Base-by-base conservation (phyloP, 2,329 filamentous ascomycete species). In the Talaromyces sp. region DNA sequence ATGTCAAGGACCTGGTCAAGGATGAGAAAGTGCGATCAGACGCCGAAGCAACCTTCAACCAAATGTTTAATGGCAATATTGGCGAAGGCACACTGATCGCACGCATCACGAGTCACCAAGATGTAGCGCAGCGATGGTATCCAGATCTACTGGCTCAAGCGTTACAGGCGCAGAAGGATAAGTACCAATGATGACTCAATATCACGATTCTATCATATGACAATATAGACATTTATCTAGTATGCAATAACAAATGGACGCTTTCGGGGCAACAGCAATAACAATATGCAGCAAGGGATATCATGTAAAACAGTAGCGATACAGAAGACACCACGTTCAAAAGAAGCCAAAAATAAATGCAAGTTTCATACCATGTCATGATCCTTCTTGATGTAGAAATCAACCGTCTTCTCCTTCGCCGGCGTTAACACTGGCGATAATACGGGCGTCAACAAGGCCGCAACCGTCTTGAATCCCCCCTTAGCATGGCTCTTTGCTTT, bases 71-170 rank as follows among this genome's bases (percentile, higher is more conserved):
- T 18, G 71, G 69, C 3, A 69, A 67, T 44, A 71, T 73, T 2
- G 74, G 74, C 1, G 67, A 75, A 44, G 74, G 72, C 0, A 76
- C 73, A 0, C 67, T 76, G 1, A 67, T 76, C 23, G 73, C 74
- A 16, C 72, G 74, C 25, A 66, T 76, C 9, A 76, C 72, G 6
- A 76, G 74, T 44, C 74, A 76, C 50, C 74, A 75, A 40, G 74
- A 76, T 66, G 74, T 76, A 4, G 74, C 71, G 2, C 64, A 70
- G 16, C 64, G 73, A 63, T 76, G 73, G 73, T 76, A 76, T 68
- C 74, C 74, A 2, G 71, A 74, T 35, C 57, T 75, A 8, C 64
- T 76, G 52, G 67, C 66, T 1, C 66, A 67, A 63, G 73, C 73
- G 1, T 60, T 75, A 40, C 67, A 70, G 28, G 71, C 67, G 18